Evolutionary conservation across 768 basidiomycete species (phyloP).

Genomic region (Galerina sulciceps): DNA sequence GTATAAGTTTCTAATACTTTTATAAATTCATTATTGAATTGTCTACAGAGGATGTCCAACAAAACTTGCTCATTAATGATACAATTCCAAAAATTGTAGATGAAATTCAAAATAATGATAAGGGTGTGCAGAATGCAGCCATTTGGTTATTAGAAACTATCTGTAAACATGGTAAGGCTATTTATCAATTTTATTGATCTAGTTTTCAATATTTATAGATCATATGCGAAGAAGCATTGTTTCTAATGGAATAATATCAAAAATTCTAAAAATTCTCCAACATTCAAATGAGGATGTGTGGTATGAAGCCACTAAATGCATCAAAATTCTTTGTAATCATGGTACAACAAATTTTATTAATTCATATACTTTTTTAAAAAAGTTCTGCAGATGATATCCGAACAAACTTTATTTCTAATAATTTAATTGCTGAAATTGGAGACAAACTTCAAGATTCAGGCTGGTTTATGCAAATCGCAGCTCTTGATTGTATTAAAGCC

Average conservation of each 20-base stretch:
- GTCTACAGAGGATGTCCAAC: no score
- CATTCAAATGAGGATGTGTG: not conserved
- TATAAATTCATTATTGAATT: no score
- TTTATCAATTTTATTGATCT: not conserved
- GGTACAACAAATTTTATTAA: not conserved
- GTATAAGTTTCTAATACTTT: no score
- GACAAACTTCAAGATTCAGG: not conserved
- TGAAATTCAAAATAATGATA: no score
- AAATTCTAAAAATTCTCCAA: not conserved
- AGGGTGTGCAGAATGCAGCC: no score
- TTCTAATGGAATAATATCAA: not conserved
- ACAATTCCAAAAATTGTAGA: no score
- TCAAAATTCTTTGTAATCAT: not conserved
- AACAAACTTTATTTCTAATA: not conserved
- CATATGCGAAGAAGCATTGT: not conserved
- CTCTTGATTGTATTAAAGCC: not conserved
- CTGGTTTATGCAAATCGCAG: not conserved
- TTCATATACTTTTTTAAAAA: no score
- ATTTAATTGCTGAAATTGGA: not conserved
- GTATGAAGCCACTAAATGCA: not conserved
- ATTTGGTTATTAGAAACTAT: no score
- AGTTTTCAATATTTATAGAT: not conserved
- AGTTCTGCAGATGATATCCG: not conserved
- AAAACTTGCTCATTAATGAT: no score
- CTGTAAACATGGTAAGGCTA: no score